phyloP scores from a whole-genome alignment of 805 yeast species.

The Candida awuae region DNA sequence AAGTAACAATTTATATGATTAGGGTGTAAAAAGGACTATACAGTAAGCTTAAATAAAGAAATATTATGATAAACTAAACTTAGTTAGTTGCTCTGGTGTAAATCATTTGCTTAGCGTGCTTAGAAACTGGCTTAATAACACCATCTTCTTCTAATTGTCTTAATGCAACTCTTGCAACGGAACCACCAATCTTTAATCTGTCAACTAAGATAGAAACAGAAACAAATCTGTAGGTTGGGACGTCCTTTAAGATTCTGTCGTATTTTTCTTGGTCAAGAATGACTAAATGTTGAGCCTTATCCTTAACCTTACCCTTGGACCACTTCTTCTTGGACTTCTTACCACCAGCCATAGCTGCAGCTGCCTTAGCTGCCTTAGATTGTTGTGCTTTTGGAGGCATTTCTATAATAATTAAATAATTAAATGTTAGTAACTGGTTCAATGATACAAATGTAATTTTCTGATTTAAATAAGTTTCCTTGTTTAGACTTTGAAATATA shows the following conservation, averaged over 20 bases:
- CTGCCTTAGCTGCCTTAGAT: conserved; percentile 99
- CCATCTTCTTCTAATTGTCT: conserved; percentile 93
- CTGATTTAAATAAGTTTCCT: no score
- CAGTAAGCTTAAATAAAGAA: conserved; percentile 1
- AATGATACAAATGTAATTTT: no score
- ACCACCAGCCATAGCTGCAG: conserved; percentile 99
- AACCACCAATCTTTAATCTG: conserved; percentile 98
- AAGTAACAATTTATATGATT: neutral
- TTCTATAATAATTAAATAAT: conserved; percentile 28
- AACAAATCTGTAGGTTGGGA: conserved; percentile 96
- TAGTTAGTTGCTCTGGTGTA: conserved; percentile 80
- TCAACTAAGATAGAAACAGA: conserved; percentile 98
- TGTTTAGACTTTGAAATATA: no score
- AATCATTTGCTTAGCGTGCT: conserved; percentile 94
- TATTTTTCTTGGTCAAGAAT: conserved; percentile 95
- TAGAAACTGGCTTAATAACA: conserved; percentile 85
- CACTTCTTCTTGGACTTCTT: conserved; percentile 99
- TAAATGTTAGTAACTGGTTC: conserved; percentile 16
- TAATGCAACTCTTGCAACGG: conserved; percentile 97
- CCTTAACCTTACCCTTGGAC: conserved; percentile 99
- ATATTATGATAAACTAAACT: conserved; percentile 19
- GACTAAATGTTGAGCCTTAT: conserved; percentile 98
- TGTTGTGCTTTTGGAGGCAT: conserved; percentile 99
- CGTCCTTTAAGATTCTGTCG: conserved; percentile 99
- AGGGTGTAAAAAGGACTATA: neutral